phyloP scores from a whole-genome alignment of 768 basidiomycete genomes.

The Filobasidium floriforme region DNA sequence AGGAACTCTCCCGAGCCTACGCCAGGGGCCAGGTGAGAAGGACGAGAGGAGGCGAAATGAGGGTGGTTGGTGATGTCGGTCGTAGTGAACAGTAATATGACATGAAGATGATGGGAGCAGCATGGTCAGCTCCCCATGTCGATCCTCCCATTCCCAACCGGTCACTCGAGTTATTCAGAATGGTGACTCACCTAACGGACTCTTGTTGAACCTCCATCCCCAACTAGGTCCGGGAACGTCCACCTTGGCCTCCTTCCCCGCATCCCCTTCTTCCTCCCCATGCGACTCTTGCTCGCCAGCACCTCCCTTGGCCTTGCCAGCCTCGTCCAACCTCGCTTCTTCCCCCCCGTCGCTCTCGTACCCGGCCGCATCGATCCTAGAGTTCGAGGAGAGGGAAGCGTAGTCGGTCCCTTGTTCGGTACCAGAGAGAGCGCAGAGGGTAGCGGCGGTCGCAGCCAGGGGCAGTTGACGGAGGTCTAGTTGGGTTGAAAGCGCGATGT shows the following conservation, averaged over 20 bases:
- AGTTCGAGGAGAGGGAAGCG: background rate
- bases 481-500: too few species aligned
- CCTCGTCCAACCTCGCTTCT: slow-evolving; percentile 1
- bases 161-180: background rate
- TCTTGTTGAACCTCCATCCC: slow-evolving; percentile 41
- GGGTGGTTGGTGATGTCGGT: background rate
- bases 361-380: slow-evolving; percentile 19
- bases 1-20: slow-evolving; percentile 44
- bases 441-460: slow-evolving; percentile 15
- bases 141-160: background rate
- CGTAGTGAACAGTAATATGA: too few species aligned
- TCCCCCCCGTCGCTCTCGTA: slow-evolving; percentile 21
- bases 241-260: background rate
- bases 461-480: slow-evolving; percentile 19
- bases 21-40: background rate
- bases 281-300: background rate
- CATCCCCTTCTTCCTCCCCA: background rate
- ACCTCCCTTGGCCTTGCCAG: background rate
- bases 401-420: slow-evolving; percentile 17
- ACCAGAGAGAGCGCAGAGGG: slow-evolving; percentile 19
- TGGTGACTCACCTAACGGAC: slow-evolving; percentile 41
- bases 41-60: too few species aligned
- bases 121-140: background rate
- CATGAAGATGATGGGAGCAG: too few species aligned
- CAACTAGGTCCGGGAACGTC: slow-evolving; percentile 20